These are phyloP conservation scores for Hymenoscyphus albidus DNA, from an alignment of 2,329 filamentous ascomycete species.

Conservation along the genomic window DNA sequence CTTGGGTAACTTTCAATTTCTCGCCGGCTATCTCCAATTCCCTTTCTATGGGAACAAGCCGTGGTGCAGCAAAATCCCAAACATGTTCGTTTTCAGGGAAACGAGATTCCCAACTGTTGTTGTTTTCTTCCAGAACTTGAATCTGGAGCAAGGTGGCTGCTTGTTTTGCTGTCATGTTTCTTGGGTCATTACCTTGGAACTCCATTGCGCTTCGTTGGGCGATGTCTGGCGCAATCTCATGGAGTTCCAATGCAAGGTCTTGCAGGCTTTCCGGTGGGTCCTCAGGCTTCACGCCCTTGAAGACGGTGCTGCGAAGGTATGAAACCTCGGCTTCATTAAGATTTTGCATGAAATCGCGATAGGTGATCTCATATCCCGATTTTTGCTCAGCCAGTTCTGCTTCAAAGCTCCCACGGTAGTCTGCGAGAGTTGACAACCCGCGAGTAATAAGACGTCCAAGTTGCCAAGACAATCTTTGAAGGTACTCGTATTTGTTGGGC, in stretches of 20 bases:
- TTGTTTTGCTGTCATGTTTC: conserved; percentile 13
- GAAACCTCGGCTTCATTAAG: neutral
- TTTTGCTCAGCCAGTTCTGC: neutral
- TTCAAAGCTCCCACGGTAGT: neutral
- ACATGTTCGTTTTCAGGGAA: conserved; percentile 29
- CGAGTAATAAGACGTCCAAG: conserved; percentile 21
- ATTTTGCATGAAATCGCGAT: neutral
- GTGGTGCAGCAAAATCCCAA: conserved; percentile 28
- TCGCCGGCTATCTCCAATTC: neutral
- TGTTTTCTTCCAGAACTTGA: conserved; percentile 29
- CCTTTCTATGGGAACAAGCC: conserved; percentile 1
- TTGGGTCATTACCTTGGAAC: neutral
- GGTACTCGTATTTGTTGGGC: conserved; percentile 25
- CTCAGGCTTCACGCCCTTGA: neutral
- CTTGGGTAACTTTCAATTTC: neutral
- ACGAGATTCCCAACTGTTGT: conserved; percentile 30
- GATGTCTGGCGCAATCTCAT: conserved; percentile 24
- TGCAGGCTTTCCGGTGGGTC: neutral
- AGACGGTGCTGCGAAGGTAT: neutral
- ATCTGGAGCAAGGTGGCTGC: conserved; percentile 25
- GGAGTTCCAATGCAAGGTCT: conserved; percentile 22
- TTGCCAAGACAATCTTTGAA: conserved; percentile 22
- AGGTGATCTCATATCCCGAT: neutral
- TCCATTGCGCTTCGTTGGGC: conserved; percentile 15
- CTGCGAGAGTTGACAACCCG: neutral